A percentile compares a stretch with the other conserved stretches of the same genome.
Conservation (phyloP, 2,329 filamentous ascomycete species). For the Colletotrichum falcatum region DNA sequence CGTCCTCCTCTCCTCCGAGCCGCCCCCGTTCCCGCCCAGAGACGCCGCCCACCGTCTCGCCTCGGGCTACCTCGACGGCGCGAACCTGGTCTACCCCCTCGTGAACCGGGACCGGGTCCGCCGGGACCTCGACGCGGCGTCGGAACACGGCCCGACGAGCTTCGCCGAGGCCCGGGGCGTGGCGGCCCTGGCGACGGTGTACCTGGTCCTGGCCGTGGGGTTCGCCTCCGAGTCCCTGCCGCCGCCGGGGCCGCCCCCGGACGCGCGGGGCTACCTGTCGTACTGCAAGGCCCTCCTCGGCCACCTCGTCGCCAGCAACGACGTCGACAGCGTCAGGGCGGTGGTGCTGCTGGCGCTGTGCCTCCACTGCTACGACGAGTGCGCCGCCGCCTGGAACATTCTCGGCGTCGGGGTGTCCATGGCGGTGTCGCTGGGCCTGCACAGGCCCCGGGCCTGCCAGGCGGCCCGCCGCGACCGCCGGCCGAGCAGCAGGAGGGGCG, state of each 20-base stretch:
- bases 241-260: neutral
- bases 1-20: constrained; percentile 16
- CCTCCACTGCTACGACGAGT: constrained; percentile 42
- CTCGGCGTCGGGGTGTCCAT: constrained; percentile 44
- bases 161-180: constrained; percentile 21
- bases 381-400: constrained; percentile 45
- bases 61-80: constrained; percentile 23
- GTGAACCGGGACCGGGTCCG: constrained; percentile 20
- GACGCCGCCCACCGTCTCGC: constrained; percentile 15
- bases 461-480: neutral
- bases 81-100: constrained; percentile 26
- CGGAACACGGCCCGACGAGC: neutral
- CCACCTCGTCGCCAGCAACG: constrained; percentile 41
- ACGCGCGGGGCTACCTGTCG: constrained; percentile 31
- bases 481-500: neutral
- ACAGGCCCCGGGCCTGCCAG: constrained; percentile 31
- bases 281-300: constrained; percentile 43
- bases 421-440: constrained; percentile 45
- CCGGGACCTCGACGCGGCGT: constrained; percentile 20
- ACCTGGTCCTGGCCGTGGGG: constrained; percentile 24
- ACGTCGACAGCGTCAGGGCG: constrained; percentile 42
- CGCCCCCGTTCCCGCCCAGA: constrained; percentile 12
- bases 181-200: constrained; percentile 13
- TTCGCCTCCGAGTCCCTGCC: constrained; percentile 16
- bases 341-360: constrained; percentile 41